Percentiles rank a stretch among this genome's conserved stretches.
These are phyloP conservation scores for Lactuca saligna DNA, from an alignment of 129 eudicot species.

Conservation along the genomic window DNA sequence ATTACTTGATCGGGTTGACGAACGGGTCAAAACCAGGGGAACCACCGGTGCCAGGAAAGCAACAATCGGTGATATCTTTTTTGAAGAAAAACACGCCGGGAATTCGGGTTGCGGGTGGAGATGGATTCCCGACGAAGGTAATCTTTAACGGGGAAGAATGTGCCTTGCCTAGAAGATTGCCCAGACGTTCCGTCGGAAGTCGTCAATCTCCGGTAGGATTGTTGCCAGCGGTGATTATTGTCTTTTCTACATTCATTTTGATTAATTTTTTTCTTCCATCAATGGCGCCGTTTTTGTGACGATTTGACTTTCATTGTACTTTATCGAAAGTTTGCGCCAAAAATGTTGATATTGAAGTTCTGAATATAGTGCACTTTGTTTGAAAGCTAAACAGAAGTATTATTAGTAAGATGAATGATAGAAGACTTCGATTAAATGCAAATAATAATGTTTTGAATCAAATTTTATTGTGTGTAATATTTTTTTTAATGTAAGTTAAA, in stretches of 20 bases:
- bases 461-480: no score
- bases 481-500: no score
- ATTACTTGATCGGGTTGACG: constrained; percentile 47
- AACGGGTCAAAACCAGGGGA: constrained; percentile 55
- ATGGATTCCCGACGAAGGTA: constrained; percentile 72
- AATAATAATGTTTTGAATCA: no score
- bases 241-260: constrained; percentile 35
- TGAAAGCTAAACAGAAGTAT: no score
- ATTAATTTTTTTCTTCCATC: constrained; percentile 1
- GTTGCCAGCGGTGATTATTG: constrained; percentile 30
- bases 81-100: constrained; percentile 44
- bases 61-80: constrained; percentile 75
- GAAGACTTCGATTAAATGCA: no score
- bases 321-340: not conserved
- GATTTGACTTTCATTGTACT: not conserved
- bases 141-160: constrained; percentile 88
- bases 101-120: constrained; percentile 49
- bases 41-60: constrained; percentile 81
- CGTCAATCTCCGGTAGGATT: constrained; percentile 19
- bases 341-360: not conserved
- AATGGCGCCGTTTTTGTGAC: not conserved
- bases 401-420: no score
- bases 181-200: constrained; percentile 37
- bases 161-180: constrained; percentile 63
- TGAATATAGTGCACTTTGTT: no score